phyloP scores from a whole-genome alignment of 2,329 filamentous ascomycete species.

The Ophiocordyceps camponoti-leonardi region DNA sequence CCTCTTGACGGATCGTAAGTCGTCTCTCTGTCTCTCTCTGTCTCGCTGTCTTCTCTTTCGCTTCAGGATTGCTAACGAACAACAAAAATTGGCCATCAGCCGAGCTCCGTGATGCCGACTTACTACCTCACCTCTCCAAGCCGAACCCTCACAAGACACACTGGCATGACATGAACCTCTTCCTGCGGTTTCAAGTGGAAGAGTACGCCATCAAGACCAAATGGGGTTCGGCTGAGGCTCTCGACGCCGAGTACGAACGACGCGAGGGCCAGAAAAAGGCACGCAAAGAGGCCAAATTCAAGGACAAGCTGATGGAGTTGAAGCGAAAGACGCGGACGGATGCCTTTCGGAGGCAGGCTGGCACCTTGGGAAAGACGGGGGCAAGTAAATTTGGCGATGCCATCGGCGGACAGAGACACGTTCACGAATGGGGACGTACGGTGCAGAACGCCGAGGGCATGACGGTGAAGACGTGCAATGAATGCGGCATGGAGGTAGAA shows the following conservation, averaged over 20 bases:
- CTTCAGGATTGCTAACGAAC: not conserved
- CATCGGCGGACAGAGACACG: constrained; percentile 55
- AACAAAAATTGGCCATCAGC: constrained; percentile 29
- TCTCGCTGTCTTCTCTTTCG: constrained; percentile 1
- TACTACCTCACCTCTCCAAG: constrained; percentile 72
- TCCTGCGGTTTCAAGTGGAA: constrained; percentile 83
- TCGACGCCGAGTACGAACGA: constrained; percentile 78
- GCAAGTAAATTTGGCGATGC: constrained; percentile 58
- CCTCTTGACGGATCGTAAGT: constrained; percentile 73
- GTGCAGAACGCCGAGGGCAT: constrained; percentile 56
- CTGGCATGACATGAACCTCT: constrained; percentile 99
- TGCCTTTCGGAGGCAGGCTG: constrained; percentile 59
- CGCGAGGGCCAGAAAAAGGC: constrained; percentile 66
- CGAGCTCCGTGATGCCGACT: constrained; percentile 73
- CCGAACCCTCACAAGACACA: constrained; percentile 92
- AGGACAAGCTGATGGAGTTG: constrained; percentile 69
- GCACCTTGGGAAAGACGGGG: constrained; percentile 33
- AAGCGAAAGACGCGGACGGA: constrained; percentile 91
- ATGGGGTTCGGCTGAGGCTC: constrained; percentile 73
- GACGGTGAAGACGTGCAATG: constrained; percentile 63
- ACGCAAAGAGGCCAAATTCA: constrained; percentile 82
- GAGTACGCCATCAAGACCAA: constrained; percentile 80
- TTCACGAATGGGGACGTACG: constrained; percentile 69
- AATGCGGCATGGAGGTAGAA: constrained; percentile 66
- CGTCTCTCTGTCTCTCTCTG: not conserved